Percentiles rank a stretch among this genome's conserved stretches.
phyloP scores from a whole-genome alignment of 169 alveolate species.

The Eimeria necatrix region DNA sequence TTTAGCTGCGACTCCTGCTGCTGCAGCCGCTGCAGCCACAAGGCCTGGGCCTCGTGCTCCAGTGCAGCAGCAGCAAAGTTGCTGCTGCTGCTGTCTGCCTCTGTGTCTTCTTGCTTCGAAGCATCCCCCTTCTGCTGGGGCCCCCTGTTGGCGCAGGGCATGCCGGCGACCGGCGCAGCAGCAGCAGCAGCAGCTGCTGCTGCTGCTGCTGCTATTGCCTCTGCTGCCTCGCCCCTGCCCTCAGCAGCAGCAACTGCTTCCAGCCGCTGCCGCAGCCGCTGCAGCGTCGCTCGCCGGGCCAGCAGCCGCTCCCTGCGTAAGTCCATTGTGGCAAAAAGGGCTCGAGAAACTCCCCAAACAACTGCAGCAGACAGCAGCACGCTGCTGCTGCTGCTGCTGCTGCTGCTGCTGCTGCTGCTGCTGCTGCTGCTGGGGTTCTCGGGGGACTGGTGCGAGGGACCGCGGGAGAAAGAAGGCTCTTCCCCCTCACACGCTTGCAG shows the following conservation, averaged over 20 bases:
- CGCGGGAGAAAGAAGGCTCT: background rate
- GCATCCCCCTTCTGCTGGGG: background rate
- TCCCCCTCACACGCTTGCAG: background rate
- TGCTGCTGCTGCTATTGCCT: conserved; percentile 5
- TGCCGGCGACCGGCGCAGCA: background rate
- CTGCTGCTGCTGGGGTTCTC: background rate
- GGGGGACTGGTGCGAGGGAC: no score
- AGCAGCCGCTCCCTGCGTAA: background rate
- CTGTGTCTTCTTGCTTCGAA: background rate
- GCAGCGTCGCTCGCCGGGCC: background rate
- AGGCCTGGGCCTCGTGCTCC: conserved; percentile 19
- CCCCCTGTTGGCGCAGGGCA: background rate
- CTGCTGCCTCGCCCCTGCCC: background rate
- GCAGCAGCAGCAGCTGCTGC: background rate
- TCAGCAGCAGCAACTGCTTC: background rate
- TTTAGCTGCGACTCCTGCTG: conserved; percentile 11
- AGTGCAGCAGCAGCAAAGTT: conserved; percentile 9
- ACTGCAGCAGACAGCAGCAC: background rate
- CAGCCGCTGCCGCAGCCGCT: conserved; percentile 50
- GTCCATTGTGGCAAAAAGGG: background rate
- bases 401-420: background rate
- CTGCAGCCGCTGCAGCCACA: conserved; percentile 26
- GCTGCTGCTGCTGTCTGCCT: background rate
- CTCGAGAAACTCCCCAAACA: background rate
- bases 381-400: conserved; percentile 51